These are phyloP conservation scores for Pichia occidentalis DNA, from an alignment of 805 yeast species.

Conservation along the genomic window DNA sequence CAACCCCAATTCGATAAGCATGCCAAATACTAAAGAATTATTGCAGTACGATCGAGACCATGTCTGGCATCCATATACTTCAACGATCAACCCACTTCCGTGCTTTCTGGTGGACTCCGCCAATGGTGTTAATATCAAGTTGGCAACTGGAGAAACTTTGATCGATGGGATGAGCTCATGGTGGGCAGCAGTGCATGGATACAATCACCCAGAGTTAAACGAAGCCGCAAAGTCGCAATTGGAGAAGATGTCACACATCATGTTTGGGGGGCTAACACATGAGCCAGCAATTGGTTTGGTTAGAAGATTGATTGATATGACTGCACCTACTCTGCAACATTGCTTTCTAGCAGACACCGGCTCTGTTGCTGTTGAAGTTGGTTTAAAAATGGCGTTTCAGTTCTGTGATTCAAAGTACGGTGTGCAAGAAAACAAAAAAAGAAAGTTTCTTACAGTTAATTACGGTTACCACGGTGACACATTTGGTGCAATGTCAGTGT, in stretches of 20 bases:
- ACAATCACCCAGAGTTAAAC: constrained; percentile 10
- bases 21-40: constrained; percentile 1
- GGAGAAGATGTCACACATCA: constrained; percentile 9
- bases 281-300: constrained; percentile 8
- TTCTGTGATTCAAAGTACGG: constrained; percentile 9
- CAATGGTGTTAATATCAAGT: constrained; percentile 4
- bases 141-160: constrained; percentile 3
- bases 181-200: constrained; percentile 12
- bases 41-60: constrained; percentile 7
- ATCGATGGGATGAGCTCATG: constrained; percentile 12
- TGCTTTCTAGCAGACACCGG: constrained; percentile 11
- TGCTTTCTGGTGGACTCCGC: constrained; percentile 10
- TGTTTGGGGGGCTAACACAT: constrained; percentile 12
- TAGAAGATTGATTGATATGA: constrained; percentile 6
- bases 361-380: constrained; percentile 10
- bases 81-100: constrained; percentile 9
- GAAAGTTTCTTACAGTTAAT: constrained; percentile 6
- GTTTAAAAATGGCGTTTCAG: constrained; percentile 11
- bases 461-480: constrained; percentile 13
- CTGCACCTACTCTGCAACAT: constrained; percentile 1
- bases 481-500: constrained; percentile 12
- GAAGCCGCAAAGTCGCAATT: constrained; percentile 8
- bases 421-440: background rate
- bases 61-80: constrained; percentile 12
- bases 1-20: background rate